Evolutionary conservation across 31 red algal species (phyloP).

Genomic region (Asparagopsis taxiformis): DNA sequence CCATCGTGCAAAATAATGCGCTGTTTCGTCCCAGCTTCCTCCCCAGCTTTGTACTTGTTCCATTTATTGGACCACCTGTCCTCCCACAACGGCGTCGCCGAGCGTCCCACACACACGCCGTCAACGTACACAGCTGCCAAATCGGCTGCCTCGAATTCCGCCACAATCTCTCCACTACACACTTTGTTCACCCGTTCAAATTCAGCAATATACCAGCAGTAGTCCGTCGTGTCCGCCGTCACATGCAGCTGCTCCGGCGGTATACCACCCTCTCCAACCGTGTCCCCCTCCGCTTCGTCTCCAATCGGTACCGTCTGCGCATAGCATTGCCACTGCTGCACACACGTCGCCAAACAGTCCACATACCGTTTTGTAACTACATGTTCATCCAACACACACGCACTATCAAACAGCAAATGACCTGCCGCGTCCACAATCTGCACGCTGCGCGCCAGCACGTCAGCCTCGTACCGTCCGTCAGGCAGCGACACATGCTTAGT

Average conservation of each 20-base stretch:
- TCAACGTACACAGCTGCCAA: constrained; percentile 59
- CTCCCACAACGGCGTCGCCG: constrained; percentile 64
- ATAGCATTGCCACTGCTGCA: too few species aligned
- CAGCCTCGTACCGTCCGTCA: constrained; percentile 4
- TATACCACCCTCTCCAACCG: too few species aligned
- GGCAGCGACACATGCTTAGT: not conserved
- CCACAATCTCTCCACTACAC: not conserved
- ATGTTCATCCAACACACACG: not conserved
- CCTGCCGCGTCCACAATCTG: constrained; percentile 16
- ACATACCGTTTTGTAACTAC: too few species aligned
- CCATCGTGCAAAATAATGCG: not conserved
- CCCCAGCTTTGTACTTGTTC: constrained; percentile 44
- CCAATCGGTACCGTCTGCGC: too few species aligned
- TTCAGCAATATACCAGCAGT: constrained; percentile 62
- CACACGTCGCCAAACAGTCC: too few species aligned
- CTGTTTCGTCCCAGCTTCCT: constrained; percentile 18
- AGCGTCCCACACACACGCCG: constrained; percentile 16
- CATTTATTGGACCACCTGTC: constrained; percentile 84
- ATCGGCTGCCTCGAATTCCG: constrained; percentile 67
- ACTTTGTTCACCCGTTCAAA: constrained; percentile 5
- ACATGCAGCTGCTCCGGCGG: too few species aligned
- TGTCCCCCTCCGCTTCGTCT: too few species aligned
- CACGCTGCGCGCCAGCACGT: constrained; percentile 18
- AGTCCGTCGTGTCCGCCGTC: too few species aligned
- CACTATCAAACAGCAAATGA: constrained; percentile 44